Percentiles rank a stretch among this genome's conserved stretches.
phyloP scores from a whole-genome alignment of 202 grass and related monocot species.

The Brachypodium distachyon region DNA sequence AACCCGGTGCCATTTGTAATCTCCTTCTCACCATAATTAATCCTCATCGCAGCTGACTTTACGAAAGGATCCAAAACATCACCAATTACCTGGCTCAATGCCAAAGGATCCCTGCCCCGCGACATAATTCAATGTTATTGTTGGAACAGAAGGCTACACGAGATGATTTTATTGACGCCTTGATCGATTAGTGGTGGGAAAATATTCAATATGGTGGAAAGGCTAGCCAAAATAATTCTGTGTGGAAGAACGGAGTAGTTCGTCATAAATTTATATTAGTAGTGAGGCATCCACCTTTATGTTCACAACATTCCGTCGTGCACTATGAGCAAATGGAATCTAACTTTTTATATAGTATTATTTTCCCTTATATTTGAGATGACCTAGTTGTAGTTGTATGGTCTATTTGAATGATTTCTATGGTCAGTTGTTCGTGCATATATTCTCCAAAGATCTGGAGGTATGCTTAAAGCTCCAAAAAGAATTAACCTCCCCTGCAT shows the following conservation, averaged over 20 bases:
- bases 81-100: conserved; percentile 78
- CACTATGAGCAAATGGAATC: conserved; percentile 75
- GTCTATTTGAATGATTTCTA: conserved; percentile 22
- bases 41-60: conserved; percentile 61
- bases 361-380: conserved; percentile 37
- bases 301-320: conserved; percentile 65
- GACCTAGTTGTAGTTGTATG: conserved; percentile 30
- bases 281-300: conserved; percentile 74
- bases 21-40: conserved; percentile 69
- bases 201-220: conserved; percentile 29
- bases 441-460: conserved; percentile 57
- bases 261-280: conserved; percentile 65
- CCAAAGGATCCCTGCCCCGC: conserved; percentile 77
- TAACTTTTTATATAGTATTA: conserved; percentile 48
- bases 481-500: conserved; percentile 76
- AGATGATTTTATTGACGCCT: conserved; percentile 27
- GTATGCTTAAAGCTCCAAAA: conserved; percentile 41
- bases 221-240: conserved; percentile 22
- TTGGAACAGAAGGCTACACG: conserved; percentile 6
- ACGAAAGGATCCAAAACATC: conserved; percentile 90
- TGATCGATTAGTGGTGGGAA: conserved; percentile 12
- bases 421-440: conserved; percentile 43
- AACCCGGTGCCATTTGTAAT: conserved; percentile 78
- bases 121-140: conserved; percentile 35
- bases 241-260: conserved; percentile 30